Evolutionary conservation across 768 basidiomycete species (phyloP).

Genomic region (Amanita jacksonii): DNA sequence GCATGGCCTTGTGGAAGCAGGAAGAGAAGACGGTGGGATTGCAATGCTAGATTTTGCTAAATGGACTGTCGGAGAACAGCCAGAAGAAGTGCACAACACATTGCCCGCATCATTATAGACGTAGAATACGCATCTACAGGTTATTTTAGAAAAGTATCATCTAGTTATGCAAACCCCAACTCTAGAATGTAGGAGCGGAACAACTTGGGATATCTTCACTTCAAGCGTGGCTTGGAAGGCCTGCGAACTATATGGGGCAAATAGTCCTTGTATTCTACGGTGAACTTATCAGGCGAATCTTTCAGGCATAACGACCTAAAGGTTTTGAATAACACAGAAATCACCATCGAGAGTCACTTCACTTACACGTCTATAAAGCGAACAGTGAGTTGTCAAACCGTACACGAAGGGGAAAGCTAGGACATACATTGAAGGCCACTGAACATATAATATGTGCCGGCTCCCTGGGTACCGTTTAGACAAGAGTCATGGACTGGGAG

Average conservation of each 20-base stretch:
- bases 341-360: constrained; percentile 10
- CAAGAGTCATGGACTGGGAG: background rate
- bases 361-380: constrained; percentile 31
- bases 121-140: background rate
- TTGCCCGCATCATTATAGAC: background rate
- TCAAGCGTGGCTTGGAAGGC: constrained; percentile 14
- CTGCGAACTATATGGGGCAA: constrained; percentile 38
- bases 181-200: no score
- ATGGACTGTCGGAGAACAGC: constrained; percentile 52
- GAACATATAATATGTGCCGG: constrained; percentile 43
- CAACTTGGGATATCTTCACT: background rate
- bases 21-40: constrained; percentile 26
- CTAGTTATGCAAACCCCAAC: constrained; percentile 1
- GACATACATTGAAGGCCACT: constrained; percentile 41
- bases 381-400: constrained; percentile 7
- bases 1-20: constrained; percentile 31
- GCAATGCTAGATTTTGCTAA: constrained; percentile 47
- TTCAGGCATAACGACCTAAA: constrained; percentile 52
- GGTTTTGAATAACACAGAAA: background rate
- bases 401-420: background rate
- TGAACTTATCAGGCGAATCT: constrained; percentile 43
- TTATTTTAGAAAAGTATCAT: background rate
- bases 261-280: constrained; percentile 29
- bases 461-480: constrained; percentile 24
- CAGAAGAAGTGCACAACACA: constrained; percentile 5